phyloP scores from a whole-genome alignment of 495 filamentous ascomycete species.

The Aspergillus campestris region DNA sequence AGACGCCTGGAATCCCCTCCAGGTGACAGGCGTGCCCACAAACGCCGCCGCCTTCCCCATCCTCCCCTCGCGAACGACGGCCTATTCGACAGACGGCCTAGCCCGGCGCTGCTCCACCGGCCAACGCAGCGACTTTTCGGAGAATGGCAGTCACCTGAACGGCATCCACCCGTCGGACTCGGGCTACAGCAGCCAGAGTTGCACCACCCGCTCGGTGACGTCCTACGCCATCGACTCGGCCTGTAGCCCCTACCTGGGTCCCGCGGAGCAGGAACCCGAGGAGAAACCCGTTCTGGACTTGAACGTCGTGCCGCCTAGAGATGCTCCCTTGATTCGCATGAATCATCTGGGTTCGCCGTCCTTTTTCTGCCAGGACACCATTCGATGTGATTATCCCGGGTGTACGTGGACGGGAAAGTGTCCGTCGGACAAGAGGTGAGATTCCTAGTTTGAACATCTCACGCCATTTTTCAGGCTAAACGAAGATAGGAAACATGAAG shows the following conservation, averaged over 20 bases:
- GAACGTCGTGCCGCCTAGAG: background rate
- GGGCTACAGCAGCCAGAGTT: conserved; percentile 49
- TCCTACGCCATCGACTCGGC: conserved; percentile 22
- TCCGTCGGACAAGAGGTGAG: conserved; percentile 34
- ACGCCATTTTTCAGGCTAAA: background rate
- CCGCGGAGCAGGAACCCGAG: conserved; percentile 18
- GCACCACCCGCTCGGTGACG: conserved; percentile 39
- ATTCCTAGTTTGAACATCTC: background rate
- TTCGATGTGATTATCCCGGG: conserved; percentile 27
- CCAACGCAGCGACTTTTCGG: conserved; percentile 39
- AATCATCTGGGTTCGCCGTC: conserved; percentile 16
- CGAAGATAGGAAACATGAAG: conserved; percentile 63
- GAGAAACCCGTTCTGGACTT: conserved; percentile 13
- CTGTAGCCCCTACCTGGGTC: conserved; percentile 21
- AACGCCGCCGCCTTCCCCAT: conserved; percentile 7
- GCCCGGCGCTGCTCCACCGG: conserved; percentile 20
- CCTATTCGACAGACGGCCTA: conserved; percentile 10
- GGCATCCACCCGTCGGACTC: conserved; percentile 50
- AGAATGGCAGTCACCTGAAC: conserved; percentile 46
- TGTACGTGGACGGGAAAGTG: conserved; percentile 35
- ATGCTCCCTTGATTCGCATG: conserved; percentile 6
- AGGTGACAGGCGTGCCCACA: conserved; percentile 25
- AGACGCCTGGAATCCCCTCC: conserved; percentile 34
- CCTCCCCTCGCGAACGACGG: conserved; percentile 9
- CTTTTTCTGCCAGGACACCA: conserved; percentile 12